Conservation (phyloP, 495 filamentous ascomycete species). For the Hypoxylon rickii region DNA sequence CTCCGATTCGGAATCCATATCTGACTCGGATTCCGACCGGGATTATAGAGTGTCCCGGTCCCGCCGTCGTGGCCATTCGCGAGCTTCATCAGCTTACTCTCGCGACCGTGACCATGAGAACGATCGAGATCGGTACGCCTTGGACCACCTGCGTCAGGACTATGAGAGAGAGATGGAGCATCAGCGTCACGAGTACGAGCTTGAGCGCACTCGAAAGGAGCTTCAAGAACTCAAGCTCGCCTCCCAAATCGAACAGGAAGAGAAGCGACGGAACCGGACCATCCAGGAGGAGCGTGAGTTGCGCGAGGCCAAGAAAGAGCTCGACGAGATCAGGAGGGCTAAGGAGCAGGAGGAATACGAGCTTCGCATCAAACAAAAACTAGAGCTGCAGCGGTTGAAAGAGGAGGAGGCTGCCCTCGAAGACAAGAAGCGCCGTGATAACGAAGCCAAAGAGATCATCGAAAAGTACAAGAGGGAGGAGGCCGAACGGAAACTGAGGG, state of each 20-base stretch:
- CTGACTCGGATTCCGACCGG: constrained; percentile 36
- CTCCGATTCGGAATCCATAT: constrained; percentile 43
- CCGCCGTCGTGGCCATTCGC: constrained; percentile 27
- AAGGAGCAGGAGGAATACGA: constrained; percentile 50
- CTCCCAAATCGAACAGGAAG: constrained; percentile 42
- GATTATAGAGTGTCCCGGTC: constrained; percentile 23
- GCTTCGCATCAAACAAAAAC: constrained; percentile 55
- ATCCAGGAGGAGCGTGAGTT: constrained; percentile 48
- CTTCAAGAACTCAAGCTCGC: constrained; percentile 41
- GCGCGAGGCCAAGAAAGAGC: constrained; percentile 50
- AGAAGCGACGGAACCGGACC: constrained; percentile 51
- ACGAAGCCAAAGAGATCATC: constrained; percentile 61
- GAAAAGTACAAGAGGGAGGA: constrained; percentile 61
- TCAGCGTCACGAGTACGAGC: constrained; percentile 39
- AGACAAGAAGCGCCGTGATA: constrained; percentile 57
- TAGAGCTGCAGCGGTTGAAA: constrained; percentile 61
- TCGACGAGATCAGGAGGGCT: constrained; percentile 50
- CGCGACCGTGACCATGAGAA: constrained; percentile 3
- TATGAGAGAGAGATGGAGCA: constrained; percentile 35
- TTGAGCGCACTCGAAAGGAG: constrained; percentile 39
- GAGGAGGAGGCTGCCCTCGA: constrained; percentile 54
- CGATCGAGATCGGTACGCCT: constrained; percentile 19
- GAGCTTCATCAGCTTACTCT: constrained; percentile 34
- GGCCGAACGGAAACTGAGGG: constrained; percentile 51
- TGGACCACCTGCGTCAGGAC: constrained; percentile 32